A percentile compares a stretch with the other conserved stretches of the same genome.
These are phyloP conservation scores for Silene conica DNA, from an alignment of 148 eudicot species.

Conservation along the genomic window DNA sequence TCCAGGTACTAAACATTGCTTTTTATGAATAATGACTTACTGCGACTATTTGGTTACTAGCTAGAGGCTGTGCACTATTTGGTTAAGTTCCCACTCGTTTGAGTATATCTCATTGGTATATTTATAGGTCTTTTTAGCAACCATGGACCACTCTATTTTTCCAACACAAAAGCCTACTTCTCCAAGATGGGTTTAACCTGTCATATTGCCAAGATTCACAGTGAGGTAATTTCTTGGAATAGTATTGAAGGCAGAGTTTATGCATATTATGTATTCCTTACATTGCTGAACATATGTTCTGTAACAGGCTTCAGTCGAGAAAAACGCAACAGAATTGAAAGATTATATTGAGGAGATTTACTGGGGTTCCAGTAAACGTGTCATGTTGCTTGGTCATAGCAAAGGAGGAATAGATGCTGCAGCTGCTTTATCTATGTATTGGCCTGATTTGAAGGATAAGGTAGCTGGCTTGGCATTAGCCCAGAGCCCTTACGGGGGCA, in stretches of 20 bases:
- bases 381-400: slow-evolving; percentile 94
- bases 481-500: slow-evolving; percentile 98
- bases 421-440: slow-evolving; percentile 91
- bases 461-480: slow-evolving; percentile 92
- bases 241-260: background rate
- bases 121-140: slow-evolving; percentile 92
- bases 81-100: background rate
- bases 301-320: slow-evolving; percentile 85
- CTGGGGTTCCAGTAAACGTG: slow-evolving; percentile 83
- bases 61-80: background rate
- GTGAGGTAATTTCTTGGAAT: slow-evolving; percentile 56
- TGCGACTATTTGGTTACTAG: background rate
- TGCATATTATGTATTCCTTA: background rate
- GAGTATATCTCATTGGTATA: slow-evolving; percentile 11
- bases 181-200: slow-evolving; percentile 92
- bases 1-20: slow-evolving; percentile 57
- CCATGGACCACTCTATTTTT: slow-evolving; percentile 94
- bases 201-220: slow-evolving; percentile 99
- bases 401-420: slow-evolving; percentile 98
- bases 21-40: background rate
- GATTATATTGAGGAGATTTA: slow-evolving; percentile 90
- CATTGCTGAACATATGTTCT: slow-evolving; percentile 18
- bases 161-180: slow-evolving; percentile 62
- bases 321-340: slow-evolving; percentile 81
- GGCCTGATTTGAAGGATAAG: slow-evolving; percentile 88